Conservation (phyloP, 305 asterid genomes). For the Caryopteris hybrid region DNA sequence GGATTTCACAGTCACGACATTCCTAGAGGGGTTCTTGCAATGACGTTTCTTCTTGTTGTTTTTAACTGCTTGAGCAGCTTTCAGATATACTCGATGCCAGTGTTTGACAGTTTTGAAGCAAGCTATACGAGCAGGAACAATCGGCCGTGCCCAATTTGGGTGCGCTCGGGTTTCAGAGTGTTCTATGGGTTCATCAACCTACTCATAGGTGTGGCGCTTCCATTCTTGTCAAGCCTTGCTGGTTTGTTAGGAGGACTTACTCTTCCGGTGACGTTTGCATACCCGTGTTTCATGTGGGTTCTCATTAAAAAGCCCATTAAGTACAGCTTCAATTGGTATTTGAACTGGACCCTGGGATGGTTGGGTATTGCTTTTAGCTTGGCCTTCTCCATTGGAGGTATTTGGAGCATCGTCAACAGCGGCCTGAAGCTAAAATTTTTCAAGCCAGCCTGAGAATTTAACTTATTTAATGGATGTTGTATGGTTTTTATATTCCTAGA, state of each 20-base stretch:
- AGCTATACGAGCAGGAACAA: slow-evolving; percentile 87
- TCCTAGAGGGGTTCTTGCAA: slow-evolving; percentile 71
- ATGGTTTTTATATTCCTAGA: slow-evolving; percentile 18
- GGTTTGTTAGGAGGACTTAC: slow-evolving; percentile 90
- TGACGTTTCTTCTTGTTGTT: slow-evolving; percentile 84
- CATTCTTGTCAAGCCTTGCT: slow-evolving; percentile 87
- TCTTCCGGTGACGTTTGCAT: slow-evolving; percentile 88
- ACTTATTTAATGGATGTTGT: slow-evolving; percentile 6
- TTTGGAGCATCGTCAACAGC: slow-evolving; percentile 90
- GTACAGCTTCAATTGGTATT: slow-evolving; percentile 81
- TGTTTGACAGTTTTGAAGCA: slow-evolving; percentile 91
- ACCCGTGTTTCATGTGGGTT: slow-evolving; percentile 98
- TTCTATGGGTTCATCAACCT: slow-evolving; percentile 69
- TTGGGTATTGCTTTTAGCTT: slow-evolving; percentile 85
- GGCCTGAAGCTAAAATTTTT: slow-evolving; percentile 86
- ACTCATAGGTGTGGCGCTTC: slow-evolving; percentile 85
- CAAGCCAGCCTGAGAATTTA: slow-evolving; percentile 47
- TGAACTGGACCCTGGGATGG: slow-evolving; percentile 87
- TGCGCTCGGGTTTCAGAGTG: slow-evolving; percentile 85
- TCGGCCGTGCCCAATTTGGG: slow-evolving; percentile 91
- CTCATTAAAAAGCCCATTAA: slow-evolving; percentile 75
- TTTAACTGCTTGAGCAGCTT: slow-evolving; percentile 96
- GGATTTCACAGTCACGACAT: slow-evolving; percentile 83
- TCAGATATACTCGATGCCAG: slow-evolving; percentile 97
- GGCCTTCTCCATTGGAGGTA: slow-evolving; percentile 89